phyloP scores from a whole-genome alignment of 352 stramenopile genomes.

The Phytophthora ohioensis region DNA sequence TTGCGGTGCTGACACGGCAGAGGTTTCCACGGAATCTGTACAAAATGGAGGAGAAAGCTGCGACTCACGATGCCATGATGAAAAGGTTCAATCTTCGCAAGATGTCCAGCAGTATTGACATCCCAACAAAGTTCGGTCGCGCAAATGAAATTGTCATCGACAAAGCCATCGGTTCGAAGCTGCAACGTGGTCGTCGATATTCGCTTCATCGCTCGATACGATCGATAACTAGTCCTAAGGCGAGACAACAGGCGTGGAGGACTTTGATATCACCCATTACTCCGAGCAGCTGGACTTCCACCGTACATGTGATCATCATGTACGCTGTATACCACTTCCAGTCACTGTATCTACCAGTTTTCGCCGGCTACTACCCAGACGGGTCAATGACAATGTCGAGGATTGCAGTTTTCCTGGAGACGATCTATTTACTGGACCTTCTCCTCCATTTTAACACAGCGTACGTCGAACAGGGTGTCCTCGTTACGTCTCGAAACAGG shows the following conservation, averaged over 20 bases:
- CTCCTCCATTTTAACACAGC: conserved; percentile 35
- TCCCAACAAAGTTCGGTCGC: conserved; percentile 2
- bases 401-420: conserved; percentile 13
- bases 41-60: conserved; percentile 11
- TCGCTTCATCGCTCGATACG: conserved; percentile 4
- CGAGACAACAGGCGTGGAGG: not conserved
- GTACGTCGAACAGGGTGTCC: conserved; percentile 7
- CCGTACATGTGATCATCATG: conserved; percentile 8
- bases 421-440: conserved; percentile 5
- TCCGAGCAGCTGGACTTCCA: conserved; percentile 13
- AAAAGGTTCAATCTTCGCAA: conserved; percentile 26
- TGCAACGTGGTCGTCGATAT: not conserved
- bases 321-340: conserved; percentile 21
- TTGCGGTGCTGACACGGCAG: not conserved
- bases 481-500: conserved; percentile 23
- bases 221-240: not conserved
- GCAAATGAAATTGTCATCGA: conserved; percentile 17
- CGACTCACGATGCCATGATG: conserved; percentile 23
- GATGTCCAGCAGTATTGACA: conserved; percentile 1
- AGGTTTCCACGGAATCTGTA: not conserved
- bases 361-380: conserved; percentile 2
- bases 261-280: conserved; percentile 11
- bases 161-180: conserved; percentile 3
- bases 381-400: not conserved
- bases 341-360: conserved; percentile 16